phyloP scores from a whole-genome alignment of 805 yeast genomes.

The Middelhovenomyces tepae region DNA sequence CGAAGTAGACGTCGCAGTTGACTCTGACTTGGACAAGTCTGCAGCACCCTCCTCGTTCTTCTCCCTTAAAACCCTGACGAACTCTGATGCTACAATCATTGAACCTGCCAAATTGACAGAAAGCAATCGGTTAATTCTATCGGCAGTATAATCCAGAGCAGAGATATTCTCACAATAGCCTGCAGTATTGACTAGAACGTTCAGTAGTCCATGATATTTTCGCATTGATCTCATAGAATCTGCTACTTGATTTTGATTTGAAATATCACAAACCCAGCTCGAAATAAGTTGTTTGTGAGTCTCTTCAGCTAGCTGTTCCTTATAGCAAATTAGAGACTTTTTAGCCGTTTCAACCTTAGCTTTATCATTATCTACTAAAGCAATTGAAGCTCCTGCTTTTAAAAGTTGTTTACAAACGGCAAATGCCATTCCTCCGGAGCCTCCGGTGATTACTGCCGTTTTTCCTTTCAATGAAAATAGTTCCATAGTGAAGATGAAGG shows the following conservation, averaged over 20 bases:
- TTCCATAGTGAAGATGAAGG: too few species aligned
- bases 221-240: conserved; percentile 44
- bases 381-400: conserved; percentile 71
- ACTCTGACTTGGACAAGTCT: neutral
- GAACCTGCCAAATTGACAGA: conserved; percentile 71
- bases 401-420: conserved; percentile 57
- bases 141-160: conserved; percentile 68
- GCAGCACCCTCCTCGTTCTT: conserved; percentile 31
- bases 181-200: conserved; percentile 67
- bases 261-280: conserved; percentile 69
- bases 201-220: conserved; percentile 52
- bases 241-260: conserved; percentile 53
- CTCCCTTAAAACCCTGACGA: conserved; percentile 62
- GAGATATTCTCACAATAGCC: conserved; percentile 77
- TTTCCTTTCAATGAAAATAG: conserved; percentile 35
- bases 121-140: conserved; percentile 57
- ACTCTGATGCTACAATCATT: conserved; percentile 61
- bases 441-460: conserved; percentile 69
- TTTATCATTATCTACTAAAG: conserved; percentile 59
- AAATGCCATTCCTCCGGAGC: conserved; percentile 69
- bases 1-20: conserved; percentile 50
- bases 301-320: neutral
- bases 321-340: conserved; percentile 37
- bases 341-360: conserved; percentile 52
- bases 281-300: conserved; percentile 24